Conservation (phyloP, 2,329 filamentous ascomycete genomes). For the Verticillium dahliae region DNA sequence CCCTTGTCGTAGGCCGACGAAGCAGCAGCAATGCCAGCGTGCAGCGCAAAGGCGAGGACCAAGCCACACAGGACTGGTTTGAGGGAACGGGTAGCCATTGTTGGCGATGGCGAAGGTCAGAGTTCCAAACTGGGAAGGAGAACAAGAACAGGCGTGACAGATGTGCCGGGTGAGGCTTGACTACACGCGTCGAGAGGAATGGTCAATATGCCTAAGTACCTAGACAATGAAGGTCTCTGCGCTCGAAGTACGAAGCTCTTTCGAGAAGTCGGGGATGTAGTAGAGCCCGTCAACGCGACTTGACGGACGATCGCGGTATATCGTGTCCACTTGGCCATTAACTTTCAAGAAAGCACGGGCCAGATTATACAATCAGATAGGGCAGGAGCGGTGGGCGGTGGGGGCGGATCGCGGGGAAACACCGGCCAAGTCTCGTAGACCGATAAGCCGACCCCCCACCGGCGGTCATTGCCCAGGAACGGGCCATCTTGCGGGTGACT, state of each 20-base stretch:
- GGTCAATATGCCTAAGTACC: not conserved
- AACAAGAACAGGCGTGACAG: not conserved
- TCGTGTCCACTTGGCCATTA: not conserved
- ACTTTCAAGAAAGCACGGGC: not conserved
- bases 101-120: not conserved
- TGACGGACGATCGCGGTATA: not conserved
- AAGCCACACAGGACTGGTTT: constrained; percentile 1
- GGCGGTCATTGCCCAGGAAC: not conserved
- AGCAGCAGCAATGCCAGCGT: constrained; percentile 5
- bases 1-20: constrained; percentile 2
- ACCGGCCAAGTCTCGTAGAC: not conserved
- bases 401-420: not conserved
- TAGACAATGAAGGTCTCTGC: not conserved
- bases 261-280: not conserved
- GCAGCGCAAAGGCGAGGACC: not conserved
- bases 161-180: not conserved
- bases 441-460: not conserved
- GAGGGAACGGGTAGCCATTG: not conserved
- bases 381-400: not conserved
- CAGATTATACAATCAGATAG: not conserved
- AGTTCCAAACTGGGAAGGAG: not conserved
- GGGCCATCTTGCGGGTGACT: not conserved
- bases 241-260: not conserved
- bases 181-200: not conserved
- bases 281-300: not conserved